Evolutionary conservation across 2,329 filamentous ascomycete species (phyloP), one percentile per base, ranked within the genome.

Genomic region (Diaporthe aspalathi): DNA sequence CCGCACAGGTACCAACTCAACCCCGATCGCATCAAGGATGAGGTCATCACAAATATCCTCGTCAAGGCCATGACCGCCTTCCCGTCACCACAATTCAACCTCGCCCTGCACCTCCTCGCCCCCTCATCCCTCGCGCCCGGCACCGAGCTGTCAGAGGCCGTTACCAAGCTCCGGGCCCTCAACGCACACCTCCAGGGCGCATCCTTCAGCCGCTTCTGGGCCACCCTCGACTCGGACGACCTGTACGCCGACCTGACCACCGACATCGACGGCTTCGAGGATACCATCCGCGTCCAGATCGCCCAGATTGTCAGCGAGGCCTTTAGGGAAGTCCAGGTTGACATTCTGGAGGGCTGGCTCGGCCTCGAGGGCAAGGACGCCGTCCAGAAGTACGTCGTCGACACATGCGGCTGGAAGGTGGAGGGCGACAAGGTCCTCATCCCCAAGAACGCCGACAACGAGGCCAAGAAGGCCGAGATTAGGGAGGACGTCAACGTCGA

Each of bases 51-150:
- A 88, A 98, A 98, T 89, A 93, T 98, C 85, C 94, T 99, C 82
- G 95, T 97, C 87, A 99, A 98, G 88, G 90, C 95, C 76, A 91
- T 99, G 81, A 97, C 95, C 77, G 93, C 97, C 85, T 99, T 99
- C 88, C 96, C 96, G 75, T 95, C 93, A 24, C 91, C 96, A 54
- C 95, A 98, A 83, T 99, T 98, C 90, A 92, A 91, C 78, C 94
- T 98, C 78, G 93, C 93, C 79, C 92, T 99, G 74, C 94, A 97
- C 80, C 94, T 99, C 75, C 94, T 99, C 79, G 94, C 94, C 74
- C 92, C 95, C 57, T 91, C 95, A 81, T 89, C 93, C 75, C 90
- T 94, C 75, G 88, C 89, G 68, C 84, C 87, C 73, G 87, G 85
- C 72, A 87, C 88, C 17, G 92, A 94, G 74, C 91, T 99, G 74